Percentiles rank a stretch among this genome's conserved stretches.
Conservation (phyloP, 768 basidiomycete genomes). For the Suillus subaureus region DNA sequence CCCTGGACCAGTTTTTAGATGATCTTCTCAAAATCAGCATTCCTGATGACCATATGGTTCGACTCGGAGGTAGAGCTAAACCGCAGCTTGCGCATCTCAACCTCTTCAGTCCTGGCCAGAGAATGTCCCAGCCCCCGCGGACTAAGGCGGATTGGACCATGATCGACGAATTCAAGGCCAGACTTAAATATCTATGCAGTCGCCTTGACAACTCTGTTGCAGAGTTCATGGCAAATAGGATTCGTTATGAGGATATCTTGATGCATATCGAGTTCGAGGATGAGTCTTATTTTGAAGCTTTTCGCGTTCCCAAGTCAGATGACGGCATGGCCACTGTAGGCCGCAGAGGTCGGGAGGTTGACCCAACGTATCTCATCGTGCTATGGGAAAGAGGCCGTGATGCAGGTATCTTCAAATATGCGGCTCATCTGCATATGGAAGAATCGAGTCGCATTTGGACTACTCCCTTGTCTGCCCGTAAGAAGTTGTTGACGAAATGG, state of each 20-base stretch:
- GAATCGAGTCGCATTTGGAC: slow-evolving; percentile 35
- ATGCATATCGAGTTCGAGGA: slow-evolving; percentile 52
- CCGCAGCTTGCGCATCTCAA: slow-evolving; percentile 43
- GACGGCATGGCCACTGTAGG: slow-evolving; percentile 48
- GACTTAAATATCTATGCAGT: background rate
- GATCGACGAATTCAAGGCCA: slow-evolving; percentile 40
- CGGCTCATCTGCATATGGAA: slow-evolving; percentile 17
- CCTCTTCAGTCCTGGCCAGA: slow-evolving; percentile 39
- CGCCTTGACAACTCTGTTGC: slow-evolving; percentile 32
- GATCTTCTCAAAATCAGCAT: slow-evolving; percentile 60
- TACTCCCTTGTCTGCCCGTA: slow-evolving; percentile 30
- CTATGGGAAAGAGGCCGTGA: slow-evolving; percentile 44
- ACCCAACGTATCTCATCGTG: slow-evolving; percentile 41
- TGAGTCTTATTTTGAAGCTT: slow-evolving; percentile 40
- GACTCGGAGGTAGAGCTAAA: slow-evolving; percentile 55
- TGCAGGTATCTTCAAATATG: slow-evolving; percentile 40
- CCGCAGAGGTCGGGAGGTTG: slow-evolving; percentile 36
- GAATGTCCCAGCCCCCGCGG: slow-evolving; percentile 17
- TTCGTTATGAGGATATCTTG: slow-evolving; percentile 34
- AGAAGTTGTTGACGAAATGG: slow-evolving; percentile 32
- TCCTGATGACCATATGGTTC: slow-evolving; percentile 45
- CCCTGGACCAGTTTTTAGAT: slow-evolving; percentile 62
- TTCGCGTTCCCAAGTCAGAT: slow-evolving; percentile 36
- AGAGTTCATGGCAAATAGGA: slow-evolving; percentile 20
- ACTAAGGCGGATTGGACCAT: slow-evolving; percentile 36